These are phyloP conservation scores for Turritis glabra DNA, from an alignment of 345 rosid genomes.

Conservation along the genomic window DNA sequence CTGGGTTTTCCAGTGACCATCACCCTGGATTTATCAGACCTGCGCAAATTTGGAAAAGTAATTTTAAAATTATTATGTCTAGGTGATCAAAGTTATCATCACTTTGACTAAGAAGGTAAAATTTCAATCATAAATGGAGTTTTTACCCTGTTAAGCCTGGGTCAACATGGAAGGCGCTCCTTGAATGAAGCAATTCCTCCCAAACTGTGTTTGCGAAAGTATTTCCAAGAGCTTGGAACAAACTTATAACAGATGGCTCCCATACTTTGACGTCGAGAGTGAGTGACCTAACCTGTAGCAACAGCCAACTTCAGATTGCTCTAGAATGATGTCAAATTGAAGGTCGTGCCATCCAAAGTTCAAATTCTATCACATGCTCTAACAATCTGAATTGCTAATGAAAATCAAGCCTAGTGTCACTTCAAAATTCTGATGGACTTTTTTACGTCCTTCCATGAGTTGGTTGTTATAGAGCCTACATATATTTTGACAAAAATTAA, in stretches of 20 bases:
- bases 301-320: constrained; percentile 19
- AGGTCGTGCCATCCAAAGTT: constrained; percentile 8
- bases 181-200: constrained; percentile 96
- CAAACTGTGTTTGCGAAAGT: constrained; percentile 90
- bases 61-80: background rate
- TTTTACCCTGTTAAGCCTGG: constrained; percentile 58
- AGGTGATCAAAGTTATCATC: background rate
- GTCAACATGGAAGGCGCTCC: constrained; percentile 67
- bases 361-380: constrained; percentile 3
- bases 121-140: constrained; percentile 15
- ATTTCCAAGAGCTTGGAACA: constrained; percentile 97
- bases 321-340: background rate
- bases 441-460: background rate
- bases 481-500: background rate
- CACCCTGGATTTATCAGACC: constrained; percentile 62
- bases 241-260: constrained; percentile 95
- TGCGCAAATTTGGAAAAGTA: constrained; percentile 48
- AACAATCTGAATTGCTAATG: constrained; percentile 19
- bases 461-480: background rate
- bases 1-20: constrained; percentile 64
- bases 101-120: constrained; percentile 10
- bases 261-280: constrained; percentile 97
- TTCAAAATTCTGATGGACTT: constrained; percentile 15
- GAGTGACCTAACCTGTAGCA: constrained; percentile 87
- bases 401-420: constrained; percentile 10